These are phyloP conservation scores for Eimeria nieschulzi DNA, from an alignment of 169 alveolate genomes.

Conservation along the genomic window DNA sequence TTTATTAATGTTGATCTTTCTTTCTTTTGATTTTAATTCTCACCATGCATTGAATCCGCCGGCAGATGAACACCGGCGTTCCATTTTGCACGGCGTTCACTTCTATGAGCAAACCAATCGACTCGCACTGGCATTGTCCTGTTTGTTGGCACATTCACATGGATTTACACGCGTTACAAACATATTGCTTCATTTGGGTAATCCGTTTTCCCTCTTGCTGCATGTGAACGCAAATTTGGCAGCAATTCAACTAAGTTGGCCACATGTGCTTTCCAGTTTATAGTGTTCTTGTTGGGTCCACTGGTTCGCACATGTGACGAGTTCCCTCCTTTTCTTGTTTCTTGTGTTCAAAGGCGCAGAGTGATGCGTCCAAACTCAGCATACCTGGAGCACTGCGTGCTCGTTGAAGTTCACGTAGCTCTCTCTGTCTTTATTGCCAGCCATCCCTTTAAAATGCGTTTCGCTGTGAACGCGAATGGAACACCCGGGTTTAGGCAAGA, in stretches of 20 bases:
- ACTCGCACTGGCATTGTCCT: slow-evolving; percentile 27
- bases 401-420: not conserved
- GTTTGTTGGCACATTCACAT: slow-evolving; percentile 76
- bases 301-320: slow-evolving; percentile 81
- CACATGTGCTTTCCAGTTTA: slow-evolving; percentile 74
- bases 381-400: slow-evolving; percentile 25
- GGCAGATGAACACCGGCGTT: no score
- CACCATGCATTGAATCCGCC: no score
- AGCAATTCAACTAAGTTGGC: slow-evolving; percentile 71
- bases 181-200: slow-evolving; percentile 88
- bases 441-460: no score
- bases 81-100: no score
- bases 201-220: slow-evolving; percentile 84
- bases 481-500: no score
- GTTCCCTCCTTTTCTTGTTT: slow-evolving; percentile 78
- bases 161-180: slow-evolving; percentile 80
- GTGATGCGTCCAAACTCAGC: slow-evolving; percentile 61
- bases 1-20: no score
- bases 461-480: no score
- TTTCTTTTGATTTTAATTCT: no score
- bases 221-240: slow-evolving; percentile 79
- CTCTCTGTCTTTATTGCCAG: not conserved
- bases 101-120: no score
- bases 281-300: slow-evolving; percentile 66
- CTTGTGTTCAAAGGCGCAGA: slow-evolving; percentile 71